These are phyloP conservation scores for Colletotrichum limetticola DNA, from an alignment of 2,329 filamentous ascomycete species.

Conservation along the genomic window DNA sequence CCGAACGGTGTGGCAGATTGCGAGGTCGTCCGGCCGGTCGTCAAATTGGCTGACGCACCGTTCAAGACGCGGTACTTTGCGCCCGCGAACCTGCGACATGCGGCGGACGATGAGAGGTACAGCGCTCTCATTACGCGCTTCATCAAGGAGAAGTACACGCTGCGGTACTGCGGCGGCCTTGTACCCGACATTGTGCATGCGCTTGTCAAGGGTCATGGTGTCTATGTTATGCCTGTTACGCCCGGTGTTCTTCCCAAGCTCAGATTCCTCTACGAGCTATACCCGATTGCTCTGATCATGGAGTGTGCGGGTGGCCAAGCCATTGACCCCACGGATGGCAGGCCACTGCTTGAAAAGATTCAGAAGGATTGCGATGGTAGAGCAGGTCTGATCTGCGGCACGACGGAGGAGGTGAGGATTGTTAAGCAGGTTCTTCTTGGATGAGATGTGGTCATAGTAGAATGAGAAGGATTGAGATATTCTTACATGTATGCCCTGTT, in stretches of 20 bases:
- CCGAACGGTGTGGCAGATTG: conserved; percentile 47
- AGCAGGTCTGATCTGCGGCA: conserved; percentile 62
- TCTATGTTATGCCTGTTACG: conserved; percentile 70
- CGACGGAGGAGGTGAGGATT: conserved; percentile 57
- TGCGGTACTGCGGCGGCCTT: conserved; percentile 69
- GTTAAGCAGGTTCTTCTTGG: conserved; percentile 40
- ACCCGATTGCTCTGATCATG: conserved; percentile 68
- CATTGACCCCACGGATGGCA: conserved; percentile 58
- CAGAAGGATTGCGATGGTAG: conserved; percentile 59
- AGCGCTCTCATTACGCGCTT: conserved; percentile 59
- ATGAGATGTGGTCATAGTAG: not conserved
- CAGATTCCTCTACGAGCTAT: conserved; percentile 67
- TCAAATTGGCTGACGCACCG: conserved; percentile 51
- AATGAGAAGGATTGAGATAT: no score
- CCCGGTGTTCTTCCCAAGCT: conserved; percentile 64
- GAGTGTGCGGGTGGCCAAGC: conserved; percentile 70
- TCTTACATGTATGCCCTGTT: no score
- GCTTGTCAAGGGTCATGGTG: conserved; percentile 69
- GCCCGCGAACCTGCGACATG: conserved; percentile 69
- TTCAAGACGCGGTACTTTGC: conserved; percentile 68
- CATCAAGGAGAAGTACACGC: conserved; percentile 64
- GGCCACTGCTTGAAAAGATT: conserved; percentile 50
- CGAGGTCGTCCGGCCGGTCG: conserved; percentile 52
- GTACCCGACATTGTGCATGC: conserved; percentile 71
- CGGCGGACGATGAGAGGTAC: conserved; percentile 62